Evolutionary conservation across 2,329 filamentous ascomycete genomes (phyloP), one percentile per base, ranked within the genome.

Genomic region (Phoma sp.): DNA sequence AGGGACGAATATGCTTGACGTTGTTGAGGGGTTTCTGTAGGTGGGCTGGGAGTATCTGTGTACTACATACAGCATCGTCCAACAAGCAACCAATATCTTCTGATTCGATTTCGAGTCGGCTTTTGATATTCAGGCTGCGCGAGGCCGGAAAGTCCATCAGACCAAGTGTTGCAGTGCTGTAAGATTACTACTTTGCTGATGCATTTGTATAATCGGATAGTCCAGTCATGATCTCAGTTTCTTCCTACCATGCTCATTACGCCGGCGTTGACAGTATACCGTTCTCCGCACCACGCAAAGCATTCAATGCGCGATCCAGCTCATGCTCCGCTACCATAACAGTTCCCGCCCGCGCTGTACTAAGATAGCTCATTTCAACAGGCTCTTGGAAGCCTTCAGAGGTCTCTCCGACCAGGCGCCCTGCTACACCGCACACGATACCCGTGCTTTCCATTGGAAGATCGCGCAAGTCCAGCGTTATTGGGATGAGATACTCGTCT

Each of bases 351-450:
- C 89, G 85, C 4, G 92, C 92, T 0, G 94, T 98, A 57, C 90
- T 95, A 59, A 98, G 80, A 74, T 97, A 98, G 54, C 89, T 94
- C 76, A 98, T 87, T 73, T 97, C 92, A 0, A 91, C 85, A 1
- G 73, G 53, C 41, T 57, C 66, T 71, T 76, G 49, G 58, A 72
- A 21, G 39, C 63, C 73, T 66, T 65, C 65, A 4, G 64, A 68
- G 35, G 91, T 88, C 40, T 90, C 90, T 44, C 90, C 86, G 0
- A 92, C 89, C 25, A 98, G 81, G 50, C 87, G 84, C 24, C 92
- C 91, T 0, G 94, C 93, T 2, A 99, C 91, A 25, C 95, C 94
- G 64, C 93, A 97, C 3, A 99, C 92, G 54, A 99, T 97, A 21
- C 94, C 94, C 0, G 93, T 96, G 7, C 92, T 92, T 74, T 96